Base-by-base conservation (phyloP, 1,139 yeast species). In the Hyphopichia khmerensis region DNA sequence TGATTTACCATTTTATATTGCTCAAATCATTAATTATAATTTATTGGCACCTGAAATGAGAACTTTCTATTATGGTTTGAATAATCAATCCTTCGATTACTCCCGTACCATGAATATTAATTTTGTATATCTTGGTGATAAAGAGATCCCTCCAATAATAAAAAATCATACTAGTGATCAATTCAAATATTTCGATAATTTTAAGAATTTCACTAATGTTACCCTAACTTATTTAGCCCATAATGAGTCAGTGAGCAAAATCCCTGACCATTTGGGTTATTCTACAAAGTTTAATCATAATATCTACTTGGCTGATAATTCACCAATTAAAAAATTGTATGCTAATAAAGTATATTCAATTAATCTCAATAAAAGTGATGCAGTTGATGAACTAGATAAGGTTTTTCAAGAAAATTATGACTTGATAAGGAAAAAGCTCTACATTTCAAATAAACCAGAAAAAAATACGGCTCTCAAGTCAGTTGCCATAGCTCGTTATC, bases 1-100 rank as follows among this genome's bases (percentile, higher is more conserved):
- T 48, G 78, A 72, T 48, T 53, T 73, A 40, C 79, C 79, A 2
- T 72, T 52, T 46, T 64, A 53, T 34, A 45, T 71, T 5, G 58
- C 70, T 0, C 78, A 72, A 49, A 57, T 71, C 0, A 50, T 70
- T 11, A 35, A 62, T 15, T 62, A 67, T 38, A 67, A 67, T 47
- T 49, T 68, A 21, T 36, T 66, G 15, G 39, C 45, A 4, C 52
- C 62, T 1, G 67, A 63, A 39, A 40, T 60, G 17, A 38, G 40
- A 13, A n/a, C 45, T 11, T 40, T 42, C 26, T 10, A 29, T 13
- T n/a, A 33, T 15, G 46, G 41, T n/a, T 38, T 33, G 10, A 18
- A n/a, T n/a, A n/a, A 33, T 24, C 33, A 15, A 8, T 11, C 37
- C 14, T 39, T 39, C 13, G 34, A 33, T 16, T 39, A 33, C 27